Base-by-base conservation (phyloP, 495 filamentous ascomycete genomes). In the Tetracladium marchalianum region DNA sequence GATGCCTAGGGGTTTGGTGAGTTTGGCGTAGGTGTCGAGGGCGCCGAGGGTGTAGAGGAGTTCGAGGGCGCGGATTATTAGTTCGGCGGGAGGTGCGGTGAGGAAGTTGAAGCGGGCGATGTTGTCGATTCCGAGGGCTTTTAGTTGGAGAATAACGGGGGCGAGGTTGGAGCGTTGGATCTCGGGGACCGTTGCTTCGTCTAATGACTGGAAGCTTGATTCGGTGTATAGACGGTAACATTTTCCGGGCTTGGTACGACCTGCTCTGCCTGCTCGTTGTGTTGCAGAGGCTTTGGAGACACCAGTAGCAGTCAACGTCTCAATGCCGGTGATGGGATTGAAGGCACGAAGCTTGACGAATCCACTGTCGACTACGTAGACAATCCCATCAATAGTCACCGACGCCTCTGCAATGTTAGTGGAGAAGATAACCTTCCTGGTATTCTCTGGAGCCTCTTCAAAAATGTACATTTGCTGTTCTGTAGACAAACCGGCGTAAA, bases 361-460 rank as follows among this genome's bases (percentile, higher is more conserved):
- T 8, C 93, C 92, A 38, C 79, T 84, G 61, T 98, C 92, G 42
- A 97, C 74, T 13, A 98, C 90, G 57, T 90, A 97, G 39, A 87
- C 80, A 51, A 97, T 87, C 5, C 87, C 89, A 46, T 93, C 84
- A 37, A 98, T 95, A 7, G 92, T 98, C 12, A 98, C 79, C 0
- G 84, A 90, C 15, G 92, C 93, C 67, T 98, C 92, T 31, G 92
- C 87, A 51, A 98, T 96, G 60, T 97, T 97, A 39, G 92, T 97
- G 3, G 85, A 87, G 49, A 98, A 80, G 37, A 98, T 84, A 31
- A 95, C 85, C 61, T 97, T 98, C 11, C 92, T 71, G 17, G 80
- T 83, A 51, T 89, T 88, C 51, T 85, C 84, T 10, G 87, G 85
- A 8, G 92, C 73, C 36, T 82, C 76, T 52, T 95, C 89, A 51